Base-by-base conservation (phyloP, 768 basidiomycete species). In the Clitopilus passeckerianus region DNA sequence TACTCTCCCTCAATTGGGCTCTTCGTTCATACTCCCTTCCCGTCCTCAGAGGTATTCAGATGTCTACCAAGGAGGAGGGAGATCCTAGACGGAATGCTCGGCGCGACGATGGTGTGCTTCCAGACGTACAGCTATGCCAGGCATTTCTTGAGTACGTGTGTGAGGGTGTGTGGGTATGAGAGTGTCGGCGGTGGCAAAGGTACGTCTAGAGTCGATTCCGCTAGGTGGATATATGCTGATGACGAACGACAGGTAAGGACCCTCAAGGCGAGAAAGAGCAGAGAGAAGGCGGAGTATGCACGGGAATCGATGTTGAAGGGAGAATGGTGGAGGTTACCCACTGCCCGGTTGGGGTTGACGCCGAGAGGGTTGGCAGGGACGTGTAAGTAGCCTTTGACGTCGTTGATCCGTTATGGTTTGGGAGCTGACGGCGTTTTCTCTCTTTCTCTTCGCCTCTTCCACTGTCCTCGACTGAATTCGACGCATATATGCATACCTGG, bases 11-110 rank as follows among this genome's bases (percentile, higher is more conserved):
- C 87, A 61, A 78, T 96, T 43, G 96, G 95, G 3, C 83, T 99
- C 61, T 99, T 98, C 74, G 90, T 98, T 50, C 96, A 99, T 75
- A 98, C 96, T 0, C 95, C 96, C 12, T 98, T 98, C 87, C 96
- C 96, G 5, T 92, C 89, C 70, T 92, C 90, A 61, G 96, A 99
- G 69, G 90, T 98, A 63, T 99, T 98, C 80, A 80, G 95, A 58
- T 96, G 92, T 72, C 75, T 97, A 43, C 94, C 95, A 1, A 86
- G 93, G 54, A 86, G 96, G 53, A 91, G 90, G 66, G 95, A 98
- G 74, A 92, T 98, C 61, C 81, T 99, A 23, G 94, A 98, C 63
- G 97, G 96, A 35, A 97, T 99, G 93, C 88, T 98, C 50, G 95
- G 95, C 30, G 94, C 96, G 54, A 95, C 97, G 74, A 82, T 97